Conservation (phyloP, 192 early-diverging fungal species). For the Umbelopsis vinacea region DNA sequence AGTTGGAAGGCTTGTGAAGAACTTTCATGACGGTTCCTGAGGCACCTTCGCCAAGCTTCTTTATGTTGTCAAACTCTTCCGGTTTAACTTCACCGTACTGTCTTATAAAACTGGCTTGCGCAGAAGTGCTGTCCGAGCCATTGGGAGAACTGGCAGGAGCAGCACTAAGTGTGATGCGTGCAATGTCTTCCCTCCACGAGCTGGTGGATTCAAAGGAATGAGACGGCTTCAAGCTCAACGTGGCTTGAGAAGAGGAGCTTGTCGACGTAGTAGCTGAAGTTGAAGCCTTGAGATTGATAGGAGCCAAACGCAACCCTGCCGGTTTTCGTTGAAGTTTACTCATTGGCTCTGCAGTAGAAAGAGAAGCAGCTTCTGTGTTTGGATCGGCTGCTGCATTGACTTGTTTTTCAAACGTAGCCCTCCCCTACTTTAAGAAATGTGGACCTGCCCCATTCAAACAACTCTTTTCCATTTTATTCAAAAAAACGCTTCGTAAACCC, state of each 20-base stretch:
- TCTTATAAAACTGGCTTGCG: background rate
- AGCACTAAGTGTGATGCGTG: constrained; percentile 16
- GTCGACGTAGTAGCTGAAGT: constrained; percentile 14
- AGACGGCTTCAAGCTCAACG: background rate
- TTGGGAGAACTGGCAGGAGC: background rate
- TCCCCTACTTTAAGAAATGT: background rate
- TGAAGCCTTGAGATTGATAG: constrained; percentile 15
- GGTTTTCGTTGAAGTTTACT: constrained; percentile 19
- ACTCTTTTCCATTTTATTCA: no score
- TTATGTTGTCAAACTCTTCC: constrained; percentile 76
- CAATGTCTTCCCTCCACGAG: constrained; percentile 37
- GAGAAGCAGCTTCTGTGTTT: constrained; percentile 14
- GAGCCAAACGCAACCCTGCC: constrained; percentile 5
- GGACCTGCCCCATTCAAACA: background rate
- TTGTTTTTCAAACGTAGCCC: background rate
- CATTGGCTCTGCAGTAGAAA: background rate
- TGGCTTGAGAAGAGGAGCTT: background rate
- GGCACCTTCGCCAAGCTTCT: constrained; percentile 89
- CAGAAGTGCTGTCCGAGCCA: background rate
- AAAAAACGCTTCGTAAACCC: no score
- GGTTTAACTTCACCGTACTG: constrained; percentile 38
- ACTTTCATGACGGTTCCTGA: constrained; percentile 93
- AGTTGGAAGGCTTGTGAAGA: constrained; percentile 66
- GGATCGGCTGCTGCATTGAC: background rate
- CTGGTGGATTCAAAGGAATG: constrained; percentile 15